Evolutionary conservation across 495 filamentous ascomycete genomes (phyloP).

Genomic region (Aspergillus cavernicola): DNA sequence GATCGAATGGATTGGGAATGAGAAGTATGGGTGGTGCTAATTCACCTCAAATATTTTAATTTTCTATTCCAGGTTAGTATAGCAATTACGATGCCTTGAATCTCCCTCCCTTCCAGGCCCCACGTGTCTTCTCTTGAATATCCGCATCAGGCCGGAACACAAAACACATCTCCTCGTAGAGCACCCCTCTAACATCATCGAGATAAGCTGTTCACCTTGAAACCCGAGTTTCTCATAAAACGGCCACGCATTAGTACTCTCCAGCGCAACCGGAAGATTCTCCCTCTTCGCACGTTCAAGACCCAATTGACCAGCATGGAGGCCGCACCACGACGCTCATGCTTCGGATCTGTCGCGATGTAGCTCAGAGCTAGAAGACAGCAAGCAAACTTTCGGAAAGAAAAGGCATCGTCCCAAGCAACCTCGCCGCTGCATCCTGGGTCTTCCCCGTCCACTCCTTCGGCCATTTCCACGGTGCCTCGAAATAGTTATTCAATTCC

Average conservation of each 20-base stretch:
- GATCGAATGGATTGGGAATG: slow-evolving; percentile 4
- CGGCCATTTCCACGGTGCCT: neutral
- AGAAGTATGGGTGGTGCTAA: slow-evolving; percentile 10
- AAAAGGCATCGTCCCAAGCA: neutral
- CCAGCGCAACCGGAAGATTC: neutral
- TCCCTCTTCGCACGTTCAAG: neutral
- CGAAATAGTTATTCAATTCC: too few relatives aligned
- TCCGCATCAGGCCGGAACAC: too few relatives aligned
- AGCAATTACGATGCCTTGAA: too few relatives aligned
- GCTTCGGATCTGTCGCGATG: neutral
- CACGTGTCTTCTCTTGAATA: too few relatives aligned
- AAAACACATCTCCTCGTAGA: neutral
- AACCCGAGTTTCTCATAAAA: neutral
- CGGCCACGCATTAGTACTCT: neutral
- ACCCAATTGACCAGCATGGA: neutral
- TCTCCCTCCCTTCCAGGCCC: too few relatives aligned
- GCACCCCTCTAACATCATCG: neutral
- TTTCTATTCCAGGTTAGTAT: too few relatives aligned
- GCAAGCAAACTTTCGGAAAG: neutral
- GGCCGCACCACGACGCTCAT: neutral
- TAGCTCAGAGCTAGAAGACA: neutral
- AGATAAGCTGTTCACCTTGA: neutral
- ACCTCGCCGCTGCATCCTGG: neutral
- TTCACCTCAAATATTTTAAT: too few relatives aligned
- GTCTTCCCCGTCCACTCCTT: neutral